phyloP scores from a whole-genome alignment of 139 green algal genomes.

The Coelastrella sp. region DNA sequence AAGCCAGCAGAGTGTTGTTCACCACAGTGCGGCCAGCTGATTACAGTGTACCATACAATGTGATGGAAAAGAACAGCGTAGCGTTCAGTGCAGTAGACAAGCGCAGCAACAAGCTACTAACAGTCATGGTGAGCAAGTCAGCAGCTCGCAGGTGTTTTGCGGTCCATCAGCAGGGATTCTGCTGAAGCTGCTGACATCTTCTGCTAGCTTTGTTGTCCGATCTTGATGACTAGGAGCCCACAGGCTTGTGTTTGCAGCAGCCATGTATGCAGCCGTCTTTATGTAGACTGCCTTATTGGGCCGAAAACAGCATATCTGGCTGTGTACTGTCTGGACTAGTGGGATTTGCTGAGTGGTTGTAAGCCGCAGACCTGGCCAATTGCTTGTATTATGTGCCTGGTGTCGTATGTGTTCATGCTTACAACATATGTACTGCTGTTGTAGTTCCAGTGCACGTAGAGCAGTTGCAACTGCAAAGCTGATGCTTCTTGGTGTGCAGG shows the following conservation, averaged over 20 bases:
- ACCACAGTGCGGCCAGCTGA: slow-evolving; percentile 83
- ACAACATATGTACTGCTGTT: no score
- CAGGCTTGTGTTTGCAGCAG: no score
- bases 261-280: no score
- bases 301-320: no score
- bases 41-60: slow-evolving; percentile 84
- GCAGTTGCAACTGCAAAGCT: neutral
- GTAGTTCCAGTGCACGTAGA: neutral
- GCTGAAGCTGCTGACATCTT: no score
- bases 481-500: slow-evolving; percentile 37
- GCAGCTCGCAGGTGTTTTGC: neutral
- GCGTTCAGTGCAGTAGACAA: slow-evolving; percentile 81
- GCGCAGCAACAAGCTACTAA: slow-evolving; percentile 64
- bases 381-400: neutral
- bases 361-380: no score
- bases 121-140: slow-evolving; percentile 68
- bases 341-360: no score
- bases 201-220: no score
- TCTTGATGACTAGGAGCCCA: no score
- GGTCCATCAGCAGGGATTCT: no score
- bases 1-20: slow-evolving; percentile 65
- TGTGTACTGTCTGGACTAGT: no score
- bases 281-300: no score
- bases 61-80: slow-evolving; percentile 73
- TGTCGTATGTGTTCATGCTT: neutral